Evolutionary conservation across 176 grass and related monocot species (phyloP).

Genomic region (Phragmites australis): DNA sequence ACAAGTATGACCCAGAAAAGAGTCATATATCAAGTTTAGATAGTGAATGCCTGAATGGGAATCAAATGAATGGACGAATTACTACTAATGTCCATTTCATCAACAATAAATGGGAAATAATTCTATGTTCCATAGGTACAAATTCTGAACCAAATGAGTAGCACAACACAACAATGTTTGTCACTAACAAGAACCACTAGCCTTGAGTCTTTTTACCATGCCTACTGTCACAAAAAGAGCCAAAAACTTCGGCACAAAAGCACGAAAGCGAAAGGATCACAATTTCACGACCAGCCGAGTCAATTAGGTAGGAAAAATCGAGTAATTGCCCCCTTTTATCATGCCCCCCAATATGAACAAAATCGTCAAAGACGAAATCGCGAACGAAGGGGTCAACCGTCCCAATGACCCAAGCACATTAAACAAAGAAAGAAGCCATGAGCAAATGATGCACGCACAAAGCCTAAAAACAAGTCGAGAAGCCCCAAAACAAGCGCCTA

Average conservation of each 20-base stretch:
- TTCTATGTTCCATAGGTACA: not conserved
- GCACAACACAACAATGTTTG: not conserved
- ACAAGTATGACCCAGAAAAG: not conserved
- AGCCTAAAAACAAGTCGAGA: not conserved
- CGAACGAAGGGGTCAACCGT: constrained; percentile 32
- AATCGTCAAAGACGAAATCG: constrained; percentile 5
- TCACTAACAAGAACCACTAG: constrained; percentile 11
- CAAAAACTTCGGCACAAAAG: not conserved
- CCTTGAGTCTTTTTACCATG: not conserved
- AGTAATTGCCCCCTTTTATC: constrained; percentile 3
- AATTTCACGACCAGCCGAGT: not conserved
- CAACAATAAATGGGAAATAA: not conserved
- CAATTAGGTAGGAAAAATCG: constrained; percentile 24
- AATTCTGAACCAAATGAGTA: not conserved
- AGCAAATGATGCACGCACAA: constrained; percentile 38
- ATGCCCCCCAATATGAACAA: constrained; percentile 16
- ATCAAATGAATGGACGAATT: not conserved
- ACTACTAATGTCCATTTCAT: not conserved
- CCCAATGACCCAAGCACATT: constrained; percentile 26
- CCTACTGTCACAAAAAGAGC: not conserved
- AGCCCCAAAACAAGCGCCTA: constrained; percentile 20
- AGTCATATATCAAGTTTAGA: no score
- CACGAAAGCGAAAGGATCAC: constrained; percentile 24
- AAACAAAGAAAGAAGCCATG: constrained; percentile 31
- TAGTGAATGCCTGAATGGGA: not conserved